phyloP scores from a whole-genome alignment of 371 early-diverging fungal genomes.

The Haplosporangium sp. region DNA sequence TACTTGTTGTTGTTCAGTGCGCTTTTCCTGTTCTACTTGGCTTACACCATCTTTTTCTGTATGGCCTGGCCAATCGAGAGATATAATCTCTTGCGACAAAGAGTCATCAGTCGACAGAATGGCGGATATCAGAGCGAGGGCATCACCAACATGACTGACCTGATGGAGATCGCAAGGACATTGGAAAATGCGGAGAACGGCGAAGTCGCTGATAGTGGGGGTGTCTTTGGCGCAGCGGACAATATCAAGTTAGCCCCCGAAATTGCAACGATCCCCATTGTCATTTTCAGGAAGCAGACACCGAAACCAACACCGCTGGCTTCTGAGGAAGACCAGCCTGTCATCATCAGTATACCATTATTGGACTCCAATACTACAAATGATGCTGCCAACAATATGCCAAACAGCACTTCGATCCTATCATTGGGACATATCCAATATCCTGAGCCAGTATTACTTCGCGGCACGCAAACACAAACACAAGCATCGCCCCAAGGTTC shows the following conservation, averaged over 20 bases:
- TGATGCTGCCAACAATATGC: slow-evolving; percentile 20
- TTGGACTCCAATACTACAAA: background rate
- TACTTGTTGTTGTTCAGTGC: slow-evolving; percentile 18
- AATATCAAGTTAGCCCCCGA: slow-evolving; percentile 31
- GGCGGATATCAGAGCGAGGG: slow-evolving; percentile 47
- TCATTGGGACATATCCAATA: background rate
- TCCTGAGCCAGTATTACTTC: no score
- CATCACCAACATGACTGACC: slow-evolving; percentile 38
- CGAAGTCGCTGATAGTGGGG: slow-evolving; percentile 5
- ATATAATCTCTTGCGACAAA: slow-evolving; percentile 25
- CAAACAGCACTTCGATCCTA: slow-evolving; percentile 9
- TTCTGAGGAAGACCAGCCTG: background rate
- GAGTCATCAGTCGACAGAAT: slow-evolving; percentile 48
- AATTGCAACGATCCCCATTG: slow-evolving; percentile 43
- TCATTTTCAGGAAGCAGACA: slow-evolving; percentile 33
- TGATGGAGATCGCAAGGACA: slow-evolving; percentile 17
- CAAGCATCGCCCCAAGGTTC: background rate
- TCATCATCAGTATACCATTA: background rate
- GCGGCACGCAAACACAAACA: no score
- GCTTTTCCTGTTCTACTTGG: slow-evolving; percentile 19
- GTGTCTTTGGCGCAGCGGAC: slow-evolving; percentile 10
- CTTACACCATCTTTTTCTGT: slow-evolving; percentile 30
- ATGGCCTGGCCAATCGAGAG: slow-evolving; percentile 38
- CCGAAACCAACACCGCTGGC: background rate
- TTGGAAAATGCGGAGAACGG: slow-evolving; percentile 18